Conservation (phyloP, 257 asterid species). For the Fraxinus pennsylvanica region DNA sequence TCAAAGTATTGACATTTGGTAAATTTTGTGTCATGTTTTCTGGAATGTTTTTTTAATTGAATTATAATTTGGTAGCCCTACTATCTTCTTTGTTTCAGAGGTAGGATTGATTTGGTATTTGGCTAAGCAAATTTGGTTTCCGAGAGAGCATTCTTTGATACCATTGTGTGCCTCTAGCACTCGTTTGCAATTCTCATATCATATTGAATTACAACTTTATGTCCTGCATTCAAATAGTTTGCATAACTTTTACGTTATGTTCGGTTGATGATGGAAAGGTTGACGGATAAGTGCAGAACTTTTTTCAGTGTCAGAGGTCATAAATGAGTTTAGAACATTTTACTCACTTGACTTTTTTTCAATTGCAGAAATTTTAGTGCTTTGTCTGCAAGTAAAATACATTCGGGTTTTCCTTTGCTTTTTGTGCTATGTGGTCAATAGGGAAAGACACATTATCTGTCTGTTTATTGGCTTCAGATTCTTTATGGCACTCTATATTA, state of each 20-base stretch:
- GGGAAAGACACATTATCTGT: not conserved
- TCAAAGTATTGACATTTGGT: not conserved
- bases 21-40: not conserved
- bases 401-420: constrained; percentile 8
- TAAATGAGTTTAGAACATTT: constrained; percentile 21
- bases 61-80: not conserved
- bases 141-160: not conserved
- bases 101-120: not conserved
- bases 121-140: not conserved
- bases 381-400: constrained; percentile 12
- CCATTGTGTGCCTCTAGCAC: not conserved
- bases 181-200: not conserved
- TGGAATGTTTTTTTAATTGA: not conserved
- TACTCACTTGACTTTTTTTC: constrained; percentile 11
- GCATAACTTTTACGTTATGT: not conserved
- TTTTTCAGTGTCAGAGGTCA: constrained; percentile 48
- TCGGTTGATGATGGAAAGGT: constrained; percentile 40
- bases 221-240: not conserved
- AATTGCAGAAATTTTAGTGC: constrained; percentile 5
- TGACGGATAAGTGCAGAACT: constrained; percentile 47
- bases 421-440: not conserved
- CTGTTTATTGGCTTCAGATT: not conserved
- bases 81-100: not conserved
- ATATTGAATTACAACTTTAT: not conserved
- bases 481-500: not conserved